Conservation (phyloP, 2,329 filamentous ascomycete genomes). For the Clonostachys chloroleuca region DNA sequence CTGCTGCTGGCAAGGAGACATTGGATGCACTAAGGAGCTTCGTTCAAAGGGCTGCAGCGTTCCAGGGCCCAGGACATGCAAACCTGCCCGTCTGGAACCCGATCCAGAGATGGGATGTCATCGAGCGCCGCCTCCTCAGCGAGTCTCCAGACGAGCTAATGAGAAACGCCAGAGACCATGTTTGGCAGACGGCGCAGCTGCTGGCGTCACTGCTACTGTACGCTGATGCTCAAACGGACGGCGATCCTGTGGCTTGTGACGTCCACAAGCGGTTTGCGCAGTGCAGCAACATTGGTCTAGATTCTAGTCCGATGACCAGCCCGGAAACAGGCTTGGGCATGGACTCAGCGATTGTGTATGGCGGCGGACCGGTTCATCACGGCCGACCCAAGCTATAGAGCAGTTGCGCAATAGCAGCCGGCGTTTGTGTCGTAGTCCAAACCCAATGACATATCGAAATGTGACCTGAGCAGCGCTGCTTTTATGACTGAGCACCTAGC, state of each 20-base stretch:
- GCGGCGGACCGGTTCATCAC: slow-evolving; percentile 3
- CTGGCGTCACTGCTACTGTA: slow-evolving; percentile 35
- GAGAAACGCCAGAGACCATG: slow-evolving; percentile 36
- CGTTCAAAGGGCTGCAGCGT: slow-evolving; percentile 15
- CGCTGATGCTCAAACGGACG: slow-evolving; percentile 30
- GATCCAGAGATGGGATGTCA: slow-evolving; percentile 27
- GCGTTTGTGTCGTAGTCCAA: background rate
- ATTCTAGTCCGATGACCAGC: too few relatives aligned
- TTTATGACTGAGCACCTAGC: too few relatives aligned
- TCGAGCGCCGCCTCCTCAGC: slow-evolving; percentile 28
- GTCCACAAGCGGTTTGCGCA: too few relatives aligned
- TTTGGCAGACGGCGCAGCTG: slow-evolving; percentile 37
- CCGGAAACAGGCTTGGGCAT: background rate
- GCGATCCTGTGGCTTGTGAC: slow-evolving; percentile 25
- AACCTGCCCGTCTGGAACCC: slow-evolving; percentile 20
- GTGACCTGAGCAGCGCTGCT: background rate
- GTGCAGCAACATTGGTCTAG: too few relatives aligned
- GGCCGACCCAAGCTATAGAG: too few relatives aligned
- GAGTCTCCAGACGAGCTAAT: slow-evolving; percentile 32
- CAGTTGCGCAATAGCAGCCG: too few relatives aligned
- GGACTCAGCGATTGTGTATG: slow-evolving; percentile 30
- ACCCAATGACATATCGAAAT: background rate
- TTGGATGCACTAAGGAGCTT: slow-evolving; percentile 37
- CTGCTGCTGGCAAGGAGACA: slow-evolving; percentile 24
- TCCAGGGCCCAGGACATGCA: slow-evolving; percentile 15